Conservation (phyloP, 2,329 filamentous ascomycete species). For the Aspergillus fructus region DNA sequence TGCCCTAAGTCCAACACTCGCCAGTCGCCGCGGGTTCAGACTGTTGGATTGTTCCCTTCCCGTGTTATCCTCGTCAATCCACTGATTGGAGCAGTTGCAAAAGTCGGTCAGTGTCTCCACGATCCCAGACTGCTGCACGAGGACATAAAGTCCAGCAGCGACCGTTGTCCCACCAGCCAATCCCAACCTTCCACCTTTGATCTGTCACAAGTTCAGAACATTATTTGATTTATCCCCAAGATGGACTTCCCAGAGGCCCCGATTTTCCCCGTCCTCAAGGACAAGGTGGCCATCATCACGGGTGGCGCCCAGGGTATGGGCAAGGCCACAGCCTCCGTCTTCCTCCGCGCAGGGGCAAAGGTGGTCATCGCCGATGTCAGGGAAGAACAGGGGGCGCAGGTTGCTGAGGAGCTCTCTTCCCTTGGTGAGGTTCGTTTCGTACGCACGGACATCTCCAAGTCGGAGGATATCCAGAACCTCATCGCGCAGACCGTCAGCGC, state of each 20-base stretch:
- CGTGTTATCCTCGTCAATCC: too few relatives aligned
- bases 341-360: constrained; percentile 76
- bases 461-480: constrained; percentile 31
- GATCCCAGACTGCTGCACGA: too few relatives aligned
- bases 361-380: constrained; percentile 79
- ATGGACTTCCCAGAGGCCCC: not conserved
- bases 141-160: too few relatives aligned
- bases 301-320: constrained; percentile 34
- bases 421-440: constrained; percentile 23
- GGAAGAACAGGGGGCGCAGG: constrained; percentile 20
- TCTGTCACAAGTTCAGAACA: not conserved
- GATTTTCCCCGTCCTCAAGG: not conserved
- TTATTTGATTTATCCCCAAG: not conserved
- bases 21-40: too few relatives aligned
- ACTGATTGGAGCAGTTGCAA: too few relatives aligned
- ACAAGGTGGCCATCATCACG: constrained; percentile 24
- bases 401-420: constrained; percentile 8
- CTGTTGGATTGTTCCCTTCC: too few relatives aligned
- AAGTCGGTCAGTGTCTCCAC: too few relatives aligned
- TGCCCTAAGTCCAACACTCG: too few relatives aligned
- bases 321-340: constrained; percentile 47
- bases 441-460: constrained; percentile 27
- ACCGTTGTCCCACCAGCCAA: too few relatives aligned
- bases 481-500: constrained; percentile 31
- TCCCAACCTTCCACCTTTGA: too few relatives aligned